Evolutionary conservation across 768 basidiomycete species (phyloP), one percentile per base, ranked within the genome.

Genomic region (Hemileccinum impolitum): DNA sequence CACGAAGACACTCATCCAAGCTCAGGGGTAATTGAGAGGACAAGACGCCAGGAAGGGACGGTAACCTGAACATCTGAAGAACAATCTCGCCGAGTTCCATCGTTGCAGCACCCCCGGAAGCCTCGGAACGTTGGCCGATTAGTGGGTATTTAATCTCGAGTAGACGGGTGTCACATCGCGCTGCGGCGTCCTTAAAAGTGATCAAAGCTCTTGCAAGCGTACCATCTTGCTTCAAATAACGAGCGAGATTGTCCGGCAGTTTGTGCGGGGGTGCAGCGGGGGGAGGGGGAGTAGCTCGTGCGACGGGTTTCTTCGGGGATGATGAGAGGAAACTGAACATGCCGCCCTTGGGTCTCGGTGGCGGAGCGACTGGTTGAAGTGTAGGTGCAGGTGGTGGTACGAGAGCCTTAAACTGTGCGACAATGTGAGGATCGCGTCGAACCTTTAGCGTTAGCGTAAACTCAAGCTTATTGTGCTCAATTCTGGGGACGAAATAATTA

Each of bases 401-500:
- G 42, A 84, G 72, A 3, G 81, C 77, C 56, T 87, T 87, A 66
- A 85, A 83, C 59, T 93, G 89, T 3, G 85, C 72, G 39, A 82
- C 72, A 56, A 96, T 85, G 57, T 96, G 92, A 26, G 89, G 81
- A 64, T 94, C 91, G 39, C 85, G 82, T 39, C 87, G 84, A 58
- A 97, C 74, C 63, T 93, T 94, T 58, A 98, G 69, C 1, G 85
- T 89, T 19, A 98, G 77, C 3, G 92, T 92, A 70, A 98, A 96
- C 64, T 96, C 93, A 47, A 97, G 82, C 65, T 96, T 96, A 71
- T 81, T 90, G 60, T 94, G 91, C 61, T 94, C 92, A 53, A 94
- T 91, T 28, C 91, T 92, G 55, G 25, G 47, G 17, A 17, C 18
- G 9, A 45, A 9, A 19, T 18, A 40, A 28, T n/a, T 25, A 13